These are phyloP conservation scores for Arbutus unedo DNA, from an alignment of 148 eudicot species.

Conservation along the genomic window DNA sequence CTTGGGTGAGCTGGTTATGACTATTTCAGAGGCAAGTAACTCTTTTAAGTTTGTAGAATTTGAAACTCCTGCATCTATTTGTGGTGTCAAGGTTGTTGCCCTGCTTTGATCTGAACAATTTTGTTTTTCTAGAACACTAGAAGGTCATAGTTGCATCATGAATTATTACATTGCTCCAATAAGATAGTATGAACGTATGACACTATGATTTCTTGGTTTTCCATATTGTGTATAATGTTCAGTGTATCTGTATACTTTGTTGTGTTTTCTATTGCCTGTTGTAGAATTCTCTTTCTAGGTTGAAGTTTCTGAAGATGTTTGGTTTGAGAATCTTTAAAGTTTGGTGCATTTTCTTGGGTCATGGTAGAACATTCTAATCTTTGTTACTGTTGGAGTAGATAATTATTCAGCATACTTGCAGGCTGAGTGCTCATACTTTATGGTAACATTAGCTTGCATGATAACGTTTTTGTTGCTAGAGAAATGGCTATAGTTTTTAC, in stretches of 20 bases:
- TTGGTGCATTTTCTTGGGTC: background rate
- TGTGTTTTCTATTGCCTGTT: background rate
- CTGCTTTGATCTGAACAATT: background rate
- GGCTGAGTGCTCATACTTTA: background rate
- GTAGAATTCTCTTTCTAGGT: background rate
- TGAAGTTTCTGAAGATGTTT: background rate
- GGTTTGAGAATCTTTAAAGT: background rate
- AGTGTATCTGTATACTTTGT: background rate
- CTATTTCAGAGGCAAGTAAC: background rate
- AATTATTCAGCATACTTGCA: background rate
- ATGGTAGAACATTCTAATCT: background rate
- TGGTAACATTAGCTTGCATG: background rate
- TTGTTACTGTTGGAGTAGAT: background rate
- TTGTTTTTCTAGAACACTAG: background rate
- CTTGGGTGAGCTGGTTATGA: background rate
- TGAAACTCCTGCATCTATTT: background rate
- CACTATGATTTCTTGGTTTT: background rate
- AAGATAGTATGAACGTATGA: background rate
- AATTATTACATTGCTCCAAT: background rate
- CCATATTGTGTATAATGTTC: background rate
- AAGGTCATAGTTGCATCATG: background rate
- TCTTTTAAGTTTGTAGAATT: background rate
- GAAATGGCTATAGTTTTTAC: background rate
- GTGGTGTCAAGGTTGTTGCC: background rate
- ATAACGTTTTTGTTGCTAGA: background rate